These are phyloP conservation scores for Wallacemonas sp. DNA, from an alignment of 208 protist genomes.

Conservation along the genomic window DNA sequence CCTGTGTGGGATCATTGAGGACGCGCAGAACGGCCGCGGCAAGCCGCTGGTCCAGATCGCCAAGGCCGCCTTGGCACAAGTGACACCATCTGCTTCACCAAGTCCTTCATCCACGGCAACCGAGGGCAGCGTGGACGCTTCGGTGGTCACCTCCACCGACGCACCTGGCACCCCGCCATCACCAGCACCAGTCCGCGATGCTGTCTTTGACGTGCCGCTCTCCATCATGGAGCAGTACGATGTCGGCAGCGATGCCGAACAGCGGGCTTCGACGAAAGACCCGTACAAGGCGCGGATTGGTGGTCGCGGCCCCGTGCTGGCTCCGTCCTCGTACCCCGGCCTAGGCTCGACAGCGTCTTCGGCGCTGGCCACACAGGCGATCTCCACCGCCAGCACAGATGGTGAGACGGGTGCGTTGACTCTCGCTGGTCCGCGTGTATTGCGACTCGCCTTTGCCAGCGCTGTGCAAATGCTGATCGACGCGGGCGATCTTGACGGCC, in stretches of 20 bases:
- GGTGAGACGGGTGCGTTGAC: not conserved
- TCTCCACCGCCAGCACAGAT: too few species aligned
- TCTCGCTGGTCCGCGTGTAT: slow-evolving; percentile 21
- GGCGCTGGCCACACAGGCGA: not conserved
- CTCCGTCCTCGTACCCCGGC: slow-evolving; percentile 2
- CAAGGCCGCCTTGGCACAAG: slow-evolving; percentile 16
- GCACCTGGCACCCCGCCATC: not conserved
- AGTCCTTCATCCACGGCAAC: not conserved
- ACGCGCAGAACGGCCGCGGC: slow-evolving; percentile 42
- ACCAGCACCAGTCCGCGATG: not conserved
- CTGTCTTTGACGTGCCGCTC: slow-evolving; percentile 40
- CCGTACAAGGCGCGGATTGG: slow-evolving; percentile 55
- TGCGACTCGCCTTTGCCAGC: slow-evolving; percentile 57
- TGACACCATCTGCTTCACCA: not conserved
- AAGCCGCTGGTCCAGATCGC: slow-evolving; percentile 19
- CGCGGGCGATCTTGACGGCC: slow-evolving; percentile 6
- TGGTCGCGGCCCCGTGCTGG: not conserved
- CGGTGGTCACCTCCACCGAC: not conserved
- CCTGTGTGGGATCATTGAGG: slow-evolving; percentile 94
- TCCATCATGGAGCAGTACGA: slow-evolving; percentile 22
- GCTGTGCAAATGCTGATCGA: slow-evolving; percentile 52
- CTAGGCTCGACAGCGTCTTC: not conserved
- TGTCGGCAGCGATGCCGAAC: slow-evolving; percentile 17
- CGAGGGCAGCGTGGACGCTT: not conserved
- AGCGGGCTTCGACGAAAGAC: slow-evolving; percentile 23